Base-by-base conservation (phyloP, 2,329 filamentous ascomycete species). In the Microsporum ferrugineum region DNA sequence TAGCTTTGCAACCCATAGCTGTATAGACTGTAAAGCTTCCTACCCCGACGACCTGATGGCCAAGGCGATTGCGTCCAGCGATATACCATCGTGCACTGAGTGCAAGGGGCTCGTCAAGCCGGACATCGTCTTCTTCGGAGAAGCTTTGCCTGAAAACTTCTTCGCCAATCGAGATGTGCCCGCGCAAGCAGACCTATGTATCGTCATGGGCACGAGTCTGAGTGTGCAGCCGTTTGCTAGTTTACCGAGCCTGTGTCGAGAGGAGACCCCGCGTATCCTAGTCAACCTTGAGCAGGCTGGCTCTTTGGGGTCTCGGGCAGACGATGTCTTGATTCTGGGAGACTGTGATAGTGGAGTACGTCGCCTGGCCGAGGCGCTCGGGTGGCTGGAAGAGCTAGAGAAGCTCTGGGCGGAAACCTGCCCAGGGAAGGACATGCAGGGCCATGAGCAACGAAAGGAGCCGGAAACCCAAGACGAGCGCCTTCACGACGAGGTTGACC, bases 111-210 rank as follows among this genome's bases (percentile, higher is more conserved):
- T 94, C 1, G 89, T 96, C 41, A 96, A 96, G 75, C 91, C 91
- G 0, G 89, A 96, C 68, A 96, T 96, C 70, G 90, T 95, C 38
- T 96, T 96, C 76, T 96, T 96, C 67, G 91, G 91, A 58, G 91
- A 95, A 71, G 73, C 82, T 0, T 75, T 91, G 2, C 88, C 88
- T 0, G 71, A 76, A 5, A 75, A 74, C 0, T 95, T 95, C 73
- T 85, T 86, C 69, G 70, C 75, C 5, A 84, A 83, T 62, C 76
- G 78, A 33, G 70, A 76, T 45, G 73, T 86, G 10, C 81, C 84
- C 0, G 75, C 75, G 1, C 75, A 81, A 67, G 88, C 89, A 0
- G 90, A 96, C 70, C 75, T 96, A 1, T 82, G 87, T 47, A 87
- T 97, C 59, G 81, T 96, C 27, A 86, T 96, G 78, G 94, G 94